Percentiles rank a stretch among this genome's conserved stretches.
Evolutionary conservation across 352 stramenopile species (phyloP).

Genomic region (Pythium biforme): DNA sequence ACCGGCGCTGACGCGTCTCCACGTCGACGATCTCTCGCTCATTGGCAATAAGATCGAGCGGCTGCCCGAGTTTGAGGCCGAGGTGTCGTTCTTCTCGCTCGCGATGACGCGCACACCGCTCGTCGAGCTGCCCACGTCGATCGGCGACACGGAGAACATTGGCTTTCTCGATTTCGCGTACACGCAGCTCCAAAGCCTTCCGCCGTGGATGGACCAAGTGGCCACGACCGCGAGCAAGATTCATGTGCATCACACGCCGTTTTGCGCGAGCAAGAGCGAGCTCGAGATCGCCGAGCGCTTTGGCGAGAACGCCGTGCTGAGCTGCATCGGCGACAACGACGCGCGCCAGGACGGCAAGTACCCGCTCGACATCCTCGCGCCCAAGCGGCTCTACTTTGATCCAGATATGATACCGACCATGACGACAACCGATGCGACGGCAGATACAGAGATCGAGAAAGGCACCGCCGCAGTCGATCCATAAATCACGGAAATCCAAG

Average conservation of each 20-base stretch:
- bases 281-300: conserved; percentile 2
- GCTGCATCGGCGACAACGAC: conserved; percentile 14
- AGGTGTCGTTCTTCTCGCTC: conserved; percentile 22
- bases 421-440: neutral
- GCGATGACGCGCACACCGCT: conserved; percentile 32
- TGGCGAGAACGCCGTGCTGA: conserved; percentile 7
- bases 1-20: conserved; percentile 18
- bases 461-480: too few species aligned
- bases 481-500: too few species aligned
- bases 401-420: conserved; percentile 2
- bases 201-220: conserved; percentile 21
- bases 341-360: conserved; percentile 19
- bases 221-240: conserved; percentile 30
- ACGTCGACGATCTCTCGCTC: conserved; percentile 22
- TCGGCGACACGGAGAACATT: conserved; percentile 11
- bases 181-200: conserved; percentile 17
- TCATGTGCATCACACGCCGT: conserved; percentile 30
- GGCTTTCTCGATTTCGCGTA: conserved; percentile 24
- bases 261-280: conserved; percentile 23
- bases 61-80: conserved; percentile 9
- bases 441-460: too few species aligned
- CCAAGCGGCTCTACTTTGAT: conserved; percentile 8
- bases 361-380: conserved; percentile 20
- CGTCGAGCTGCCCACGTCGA: conserved; percentile 5
- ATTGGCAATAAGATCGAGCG: conserved; percentile 24